Evolutionary conservation across 495 filamentous ascomycete genomes (phyloP), one percentile per base, ranked within the genome.

Genomic region (Podospora pseudocomata): DNA sequence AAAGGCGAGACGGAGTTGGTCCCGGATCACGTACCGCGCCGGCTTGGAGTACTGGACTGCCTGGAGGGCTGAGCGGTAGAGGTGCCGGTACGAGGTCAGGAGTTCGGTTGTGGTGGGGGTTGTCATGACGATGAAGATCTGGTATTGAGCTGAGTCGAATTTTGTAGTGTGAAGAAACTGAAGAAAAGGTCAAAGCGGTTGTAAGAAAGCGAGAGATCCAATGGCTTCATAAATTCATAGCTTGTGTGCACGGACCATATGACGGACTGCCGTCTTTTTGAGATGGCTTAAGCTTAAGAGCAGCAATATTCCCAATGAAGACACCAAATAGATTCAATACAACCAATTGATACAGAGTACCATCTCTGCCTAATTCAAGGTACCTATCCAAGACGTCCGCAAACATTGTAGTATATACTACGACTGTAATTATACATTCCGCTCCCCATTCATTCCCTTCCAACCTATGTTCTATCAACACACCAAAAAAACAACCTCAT

Each of bases 21-120:
- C 81, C 49, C 85, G 84, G 27, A 92, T 74, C 1, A 86, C 83
- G 80, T 86, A 88, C 64, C 92, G 90, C 27, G 88, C 83, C 1
- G 96, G 95, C 59, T 86, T 86, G 0, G 94, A 87, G 80, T 91
- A 95, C 66, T 92, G 90, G 34, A 97, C 85, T 2, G 91, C 93
- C 56, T 87, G 90, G 16, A 98, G 85, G 16, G 86, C 84, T 16
- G 86, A 85, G 57, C 90, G 88, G 71, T 90, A 91, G 54, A 99
- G 83, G 49, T 87, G 81, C 65, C 95, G 89, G 80, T 99, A 99
- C 56, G 93, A 88, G 73, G 87, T 82, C 56, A 92, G 71, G 60
- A 97, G 75, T 16, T 87, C 78, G 39, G 39, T 28, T 72, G 28
- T 23, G 55, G 4, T 56, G 67, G 11, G 32, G 65, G 23, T 32